These are phyloP conservation scores for Scleromitrula shiraiana DNA, from an alignment of 2,329 filamentous ascomycete genomes.

Conservation along the genomic window DNA sequence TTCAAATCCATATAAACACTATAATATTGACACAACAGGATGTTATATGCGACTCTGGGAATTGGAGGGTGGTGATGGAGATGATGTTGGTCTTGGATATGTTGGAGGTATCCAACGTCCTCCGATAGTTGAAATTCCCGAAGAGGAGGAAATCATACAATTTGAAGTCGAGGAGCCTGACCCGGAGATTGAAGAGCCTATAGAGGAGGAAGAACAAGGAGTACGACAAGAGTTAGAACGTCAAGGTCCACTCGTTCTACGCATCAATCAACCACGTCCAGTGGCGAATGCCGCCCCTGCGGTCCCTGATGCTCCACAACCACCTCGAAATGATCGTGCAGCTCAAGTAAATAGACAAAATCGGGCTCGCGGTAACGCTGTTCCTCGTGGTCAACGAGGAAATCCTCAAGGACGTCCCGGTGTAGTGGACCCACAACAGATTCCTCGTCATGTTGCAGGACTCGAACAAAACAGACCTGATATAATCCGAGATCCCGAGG, in stretches of 20 bases:
- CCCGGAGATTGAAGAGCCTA: conserved; percentile 15
- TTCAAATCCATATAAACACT: conserved; percentile 79
- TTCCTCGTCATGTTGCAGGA: neutral
- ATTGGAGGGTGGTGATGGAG: conserved; percentile 69
- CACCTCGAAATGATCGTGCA: conserved; percentile 4
- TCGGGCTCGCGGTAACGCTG: neutral
- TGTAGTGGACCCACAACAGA: neutral
- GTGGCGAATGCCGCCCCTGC: conserved; percentile 16
- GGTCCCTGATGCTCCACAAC: conserved; percentile 17
- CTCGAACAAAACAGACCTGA: neutral
- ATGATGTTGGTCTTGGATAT: conserved; percentile 26
- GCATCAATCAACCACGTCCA: conserved; percentile 25
- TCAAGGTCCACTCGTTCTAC: conserved; percentile 29
- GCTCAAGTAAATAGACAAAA: conserved; percentile 2
- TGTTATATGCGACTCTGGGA: conserved; percentile 92
- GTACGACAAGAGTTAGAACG: conserved; percentile 19
- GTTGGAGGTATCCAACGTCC: conserved; percentile 15
- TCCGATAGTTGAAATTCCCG: conserved; percentile 7
- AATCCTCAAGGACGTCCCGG: conserved; percentile 3
- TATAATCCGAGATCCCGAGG: conserved; percentile 8
- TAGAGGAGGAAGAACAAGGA: conserved; percentile 8
- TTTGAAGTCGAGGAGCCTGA: conserved; percentile 6
- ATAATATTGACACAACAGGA: conserved; percentile 59
- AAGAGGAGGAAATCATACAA: conserved; percentile 7
- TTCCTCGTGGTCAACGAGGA: conserved; percentile 8